Conservation (phyloP, 2,329 filamentous ascomycete genomes). For the Alternaria ventricosa region DNA sequence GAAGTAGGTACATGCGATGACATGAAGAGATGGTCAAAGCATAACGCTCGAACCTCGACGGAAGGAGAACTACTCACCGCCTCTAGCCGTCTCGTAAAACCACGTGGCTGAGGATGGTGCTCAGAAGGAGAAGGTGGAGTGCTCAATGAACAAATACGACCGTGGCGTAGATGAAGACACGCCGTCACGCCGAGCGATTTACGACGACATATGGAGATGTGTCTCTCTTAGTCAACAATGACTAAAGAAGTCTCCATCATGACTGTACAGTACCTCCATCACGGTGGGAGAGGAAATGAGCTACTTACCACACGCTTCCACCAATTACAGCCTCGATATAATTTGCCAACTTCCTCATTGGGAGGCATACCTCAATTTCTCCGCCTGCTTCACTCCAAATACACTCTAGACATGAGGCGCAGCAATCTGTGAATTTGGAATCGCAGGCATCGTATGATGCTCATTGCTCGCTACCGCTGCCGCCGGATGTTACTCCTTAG, state of each 20-base stretch:
- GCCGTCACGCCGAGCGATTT: background rate
- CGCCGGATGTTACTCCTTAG: background rate
- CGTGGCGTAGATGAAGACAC: background rate
- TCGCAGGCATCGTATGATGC: background rate
- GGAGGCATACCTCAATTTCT: too few species aligned
- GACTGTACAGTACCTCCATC: background rate
- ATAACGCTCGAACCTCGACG: background rate
- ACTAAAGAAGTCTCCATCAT: background rate
- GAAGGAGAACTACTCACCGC: background rate
- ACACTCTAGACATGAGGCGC: background rate
- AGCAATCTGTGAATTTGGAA: background rate
- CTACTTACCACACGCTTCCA: background rate
- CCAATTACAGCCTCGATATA: background rate
- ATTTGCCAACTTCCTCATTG: too few species aligned
- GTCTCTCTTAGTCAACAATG: background rate
- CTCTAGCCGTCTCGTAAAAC: background rate
- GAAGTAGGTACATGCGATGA: background rate
- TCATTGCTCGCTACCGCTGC: background rate
- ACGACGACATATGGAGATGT: background rate
- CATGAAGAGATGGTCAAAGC: background rate
- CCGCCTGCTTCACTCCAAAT: background rate
- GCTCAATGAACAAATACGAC: background rate
- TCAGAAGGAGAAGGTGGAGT: background rate
- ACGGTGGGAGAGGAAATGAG: background rate
- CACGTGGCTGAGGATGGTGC: background rate